Conservation (phyloP, 1,284 basidiomycete species). For the Ceratorhiza oryzae-sativae region DNA sequence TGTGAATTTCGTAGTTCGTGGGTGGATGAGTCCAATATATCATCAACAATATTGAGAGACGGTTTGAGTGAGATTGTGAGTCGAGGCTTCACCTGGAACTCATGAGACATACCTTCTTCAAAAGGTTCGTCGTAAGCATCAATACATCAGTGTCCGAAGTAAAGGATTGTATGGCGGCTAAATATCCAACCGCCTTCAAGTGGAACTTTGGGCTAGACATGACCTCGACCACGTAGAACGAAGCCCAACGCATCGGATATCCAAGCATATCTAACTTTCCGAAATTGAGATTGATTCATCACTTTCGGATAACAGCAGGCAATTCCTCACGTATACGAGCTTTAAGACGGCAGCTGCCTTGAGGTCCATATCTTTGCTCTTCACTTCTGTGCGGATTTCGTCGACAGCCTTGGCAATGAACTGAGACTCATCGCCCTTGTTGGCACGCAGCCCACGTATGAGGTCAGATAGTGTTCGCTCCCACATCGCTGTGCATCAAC, state of each 20-base stretch:
- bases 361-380: constrained; percentile 93
- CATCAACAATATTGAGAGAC: constrained; percentile 35
- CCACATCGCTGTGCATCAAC: constrained; percentile 73
- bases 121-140: constrained; percentile 95
- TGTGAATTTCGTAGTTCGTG: no score
- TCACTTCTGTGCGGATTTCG: constrained; percentile 90
- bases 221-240: constrained; percentile 96
- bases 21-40: constrained; percentile 4
- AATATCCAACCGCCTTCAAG: constrained; percentile 94
- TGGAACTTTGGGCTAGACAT: constrained; percentile 94
- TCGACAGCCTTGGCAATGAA: constrained; percentile 83
- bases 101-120: constrained; percentile 91
- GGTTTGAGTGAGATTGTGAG: neutral
- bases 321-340: constrained; percentile 86
- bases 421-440: constrained; percentile 82
- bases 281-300: neutral
- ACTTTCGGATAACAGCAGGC: neutral
- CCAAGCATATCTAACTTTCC: constrained; percentile 90
- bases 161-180: constrained; percentile 93
- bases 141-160: constrained; percentile 94
- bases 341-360: constrained; percentile 96
- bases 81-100: constrained; percentile 5
- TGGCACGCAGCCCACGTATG: constrained; percentile 84
- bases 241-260: constrained; percentile 88
- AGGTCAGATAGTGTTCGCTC: constrained; percentile 92